phyloP scores from a whole-genome alignment of 164 flowering plant genomes.

The Dillenia turbinata region DNA sequence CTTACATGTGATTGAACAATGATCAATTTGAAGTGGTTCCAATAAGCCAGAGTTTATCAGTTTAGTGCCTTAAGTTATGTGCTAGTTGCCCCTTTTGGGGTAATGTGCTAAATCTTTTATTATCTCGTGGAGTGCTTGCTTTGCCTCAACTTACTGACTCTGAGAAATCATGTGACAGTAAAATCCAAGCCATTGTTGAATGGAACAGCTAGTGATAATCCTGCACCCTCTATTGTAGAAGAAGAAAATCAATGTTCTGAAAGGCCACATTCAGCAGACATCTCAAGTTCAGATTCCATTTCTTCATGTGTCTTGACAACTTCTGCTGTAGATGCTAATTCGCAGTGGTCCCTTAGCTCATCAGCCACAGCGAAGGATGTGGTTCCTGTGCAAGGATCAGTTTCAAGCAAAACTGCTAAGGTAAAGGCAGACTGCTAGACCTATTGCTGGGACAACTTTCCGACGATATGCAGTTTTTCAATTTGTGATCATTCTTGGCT shows the following conservation, averaged over 20 bases:
- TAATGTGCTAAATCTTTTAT: constrained; percentile 1
- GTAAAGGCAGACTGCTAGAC: constrained; percentile 19
- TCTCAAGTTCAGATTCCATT: constrained; percentile 12
- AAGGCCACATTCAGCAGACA: constrained; percentile 19
- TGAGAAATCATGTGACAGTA: constrained; percentile 15
- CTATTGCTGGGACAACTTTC: no score
- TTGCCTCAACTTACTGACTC: constrained; percentile 12
- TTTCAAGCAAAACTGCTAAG: constrained; percentile 34
- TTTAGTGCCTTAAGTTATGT: no score
- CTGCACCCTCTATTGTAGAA: constrained; percentile 17
- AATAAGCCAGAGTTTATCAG: no score
- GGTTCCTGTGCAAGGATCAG: constrained; percentile 23
- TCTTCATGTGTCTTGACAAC: constrained; percentile 16
- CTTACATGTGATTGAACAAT: no score
- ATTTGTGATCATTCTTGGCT: no score
- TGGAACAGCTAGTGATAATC: constrained; percentile 18
- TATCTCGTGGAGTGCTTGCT: constrained; percentile 23
- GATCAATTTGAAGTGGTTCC: no score
- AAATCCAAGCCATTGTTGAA: constrained; percentile 8
- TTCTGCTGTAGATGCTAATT: constrained; percentile 16
- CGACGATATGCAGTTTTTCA: no score
- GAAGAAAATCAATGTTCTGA: constrained; percentile 20
- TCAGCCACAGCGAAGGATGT: constrained; percentile 21
- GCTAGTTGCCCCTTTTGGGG: not conserved
- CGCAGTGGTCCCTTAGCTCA: constrained; percentile 21